A percentile compares a stretch with the other conserved stretches of the same genome.
Evolutionary conservation across 768 basidiomycete species (phyloP).

Genomic region (Tulasnella sp.): DNA sequence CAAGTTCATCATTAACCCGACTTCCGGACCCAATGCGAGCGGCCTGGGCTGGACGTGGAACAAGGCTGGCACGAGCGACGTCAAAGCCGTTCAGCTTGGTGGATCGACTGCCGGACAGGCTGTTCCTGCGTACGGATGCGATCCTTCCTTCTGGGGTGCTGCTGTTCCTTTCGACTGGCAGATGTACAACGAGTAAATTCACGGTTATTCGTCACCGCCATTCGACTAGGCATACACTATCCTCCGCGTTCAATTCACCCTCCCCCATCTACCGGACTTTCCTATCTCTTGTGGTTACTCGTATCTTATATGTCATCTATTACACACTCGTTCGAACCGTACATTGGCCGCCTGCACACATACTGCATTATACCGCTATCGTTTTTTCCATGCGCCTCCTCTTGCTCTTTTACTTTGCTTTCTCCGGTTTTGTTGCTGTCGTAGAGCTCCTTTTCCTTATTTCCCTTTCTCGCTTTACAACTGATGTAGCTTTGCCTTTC

Average conservation of each 20-base stretch:
- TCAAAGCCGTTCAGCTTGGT: slow-evolving; percentile 56
- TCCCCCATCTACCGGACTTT: neutral
- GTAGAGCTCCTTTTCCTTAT: neutral
- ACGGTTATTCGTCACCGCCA: neutral
- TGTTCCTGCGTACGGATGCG: slow-evolving; percentile 49
- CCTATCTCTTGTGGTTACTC: neutral
- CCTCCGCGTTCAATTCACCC: neutral
- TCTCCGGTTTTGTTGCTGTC: neutral
- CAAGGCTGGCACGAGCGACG: slow-evolving; percentile 42
- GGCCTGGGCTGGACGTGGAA: slow-evolving; percentile 43
- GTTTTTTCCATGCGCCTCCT: neutral
- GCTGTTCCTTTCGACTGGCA: slow-evolving; percentile 66
- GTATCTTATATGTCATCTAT: neutral
- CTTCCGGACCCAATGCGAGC: slow-evolving; percentile 47
- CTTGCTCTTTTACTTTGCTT: neutral
- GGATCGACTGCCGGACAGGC: slow-evolving; percentile 38
- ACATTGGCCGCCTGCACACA: neutral
- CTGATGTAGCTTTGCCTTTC: neutral
- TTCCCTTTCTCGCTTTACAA: neutral
- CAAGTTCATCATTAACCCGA: slow-evolving; percentile 53
- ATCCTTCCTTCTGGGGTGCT: slow-evolving; percentile 59
- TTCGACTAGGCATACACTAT: neutral
- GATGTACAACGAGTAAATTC: slow-evolving; percentile 33
- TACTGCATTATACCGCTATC: neutral
- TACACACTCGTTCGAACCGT: neutral